Evolutionary conservation across 2,329 filamentous ascomycete species (phyloP), one percentile per base, ranked within the genome.

Genomic region (Trichoderma cornu-damae): DNA sequence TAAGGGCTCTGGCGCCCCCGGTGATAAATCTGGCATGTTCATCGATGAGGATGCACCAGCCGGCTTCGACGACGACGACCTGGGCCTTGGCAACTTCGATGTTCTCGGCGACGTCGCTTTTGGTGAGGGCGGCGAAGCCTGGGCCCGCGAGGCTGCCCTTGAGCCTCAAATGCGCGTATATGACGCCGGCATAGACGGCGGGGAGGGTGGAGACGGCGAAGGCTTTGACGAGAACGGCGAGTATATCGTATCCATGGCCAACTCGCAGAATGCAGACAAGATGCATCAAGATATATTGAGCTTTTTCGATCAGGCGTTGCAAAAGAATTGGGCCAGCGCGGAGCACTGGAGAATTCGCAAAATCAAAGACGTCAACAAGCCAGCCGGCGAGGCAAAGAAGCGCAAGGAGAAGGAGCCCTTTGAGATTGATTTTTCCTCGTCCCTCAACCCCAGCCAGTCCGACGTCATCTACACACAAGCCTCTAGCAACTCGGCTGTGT

Each of bases 281-380:
- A 75, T 87, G 70, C 91, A 96, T 68, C 90, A 97, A 65, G 93
- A 96, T 66, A 96, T 99, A 58, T 80, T 99, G n/a, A 88, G 89
- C 68, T 99, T 97, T 75, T 99, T 99, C 68, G 94, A 99, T 70
- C 90, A 96, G 67, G 92, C 93, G 2, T 76, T 97, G 42, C 90
- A 94, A 69, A 97, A 96, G 80, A 96, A 96, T 67, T 99, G 94
- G 93, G 87, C 88, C 5, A 95, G 91, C 48, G 93, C 94, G n/a
- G 94, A 97, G 70, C 94, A 99, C 73, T 99, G 94, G 94, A 87
- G 93, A 64, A 97, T 99, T 68, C 83, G 89, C 61, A 90, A 91
- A 68, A 94, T 99, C 72, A 97, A 97, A 67, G 84, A 87, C 62
- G 75, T 79, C 67, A 81, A 78, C 66, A 91, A 92, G 71, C 79